Evolutionary conservation across 2,329 filamentous ascomycete genomes (phyloP), one percentile per base, ranked within the genome.

Genomic region (Trichocomaceae sp.): DNA sequence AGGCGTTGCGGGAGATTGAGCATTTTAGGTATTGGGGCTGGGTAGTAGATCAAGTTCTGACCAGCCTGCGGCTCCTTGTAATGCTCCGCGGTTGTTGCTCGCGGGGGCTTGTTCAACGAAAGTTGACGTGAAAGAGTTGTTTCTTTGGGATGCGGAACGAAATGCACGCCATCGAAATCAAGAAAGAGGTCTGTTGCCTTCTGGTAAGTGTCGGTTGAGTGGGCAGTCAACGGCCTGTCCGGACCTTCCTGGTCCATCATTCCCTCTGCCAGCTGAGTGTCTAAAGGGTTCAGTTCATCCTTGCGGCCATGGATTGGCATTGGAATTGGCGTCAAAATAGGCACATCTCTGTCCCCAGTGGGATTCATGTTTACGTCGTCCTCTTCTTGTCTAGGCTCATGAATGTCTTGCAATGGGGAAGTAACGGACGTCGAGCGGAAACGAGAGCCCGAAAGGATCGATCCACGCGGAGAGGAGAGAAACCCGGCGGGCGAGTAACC

Each of bases 21-120:
- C 85, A 95, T 91, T 59, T 87, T 85, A 2, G 93, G 93, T 2
- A 99, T 93, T 1, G 90, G 91, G 2, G 93, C 93, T 13, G 93
- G 93, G 69, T 99, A 99, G 72, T 86, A 97, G 9, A 96, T 83
- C 88, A 97, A 96, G 62, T 85, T 78, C 61, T 92, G 83, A 4
- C 83, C 86, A 1, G 85, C 85, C 49, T 65, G 67, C 2, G 72
- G 68, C 54, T 73, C 67, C 50, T 69, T 66, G 61, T 71, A 73
- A 22, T 66, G 63, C 58, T 70, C 63, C 12, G 70, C 63, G 49
- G 70, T 63, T 53, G 64, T 67, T 5, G 73, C 72, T 46, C 74
- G 66, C 33, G 73, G 72, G 20, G 72, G 71, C 48, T 67, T 67
- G 19, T 59, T 67, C 42, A 76, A 58, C 26, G 74, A 70, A 17